Conservation (phyloP, 83 land plant species). For the Larix sibirica region DNA sequence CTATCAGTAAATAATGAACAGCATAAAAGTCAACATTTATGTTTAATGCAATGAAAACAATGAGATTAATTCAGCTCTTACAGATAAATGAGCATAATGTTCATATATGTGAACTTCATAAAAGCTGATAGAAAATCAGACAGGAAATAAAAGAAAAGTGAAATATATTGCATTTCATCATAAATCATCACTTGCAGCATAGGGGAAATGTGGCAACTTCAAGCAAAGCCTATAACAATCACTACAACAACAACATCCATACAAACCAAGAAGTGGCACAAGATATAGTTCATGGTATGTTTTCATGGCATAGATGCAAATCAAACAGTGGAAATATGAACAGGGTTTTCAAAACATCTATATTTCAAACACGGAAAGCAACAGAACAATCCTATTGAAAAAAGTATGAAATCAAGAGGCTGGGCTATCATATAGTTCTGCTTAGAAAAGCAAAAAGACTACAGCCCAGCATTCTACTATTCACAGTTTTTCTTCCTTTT, state of each 20-base stretch:
- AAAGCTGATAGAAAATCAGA: too few species aligned
- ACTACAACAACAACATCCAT: not conserved
- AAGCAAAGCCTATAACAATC: not conserved
- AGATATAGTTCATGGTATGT: not conserved
- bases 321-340: not conserved
- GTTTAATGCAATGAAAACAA: too few species aligned
- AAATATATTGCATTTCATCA: too few species aligned
- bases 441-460: not conserved
- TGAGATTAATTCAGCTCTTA: too few species aligned
- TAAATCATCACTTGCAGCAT: not conserved
- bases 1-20: too few species aligned
- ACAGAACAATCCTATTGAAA: not conserved
- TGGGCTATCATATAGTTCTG: not conserved
- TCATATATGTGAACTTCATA: too few species aligned
- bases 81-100: too few species aligned
- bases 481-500: not conserved
- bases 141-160: too few species aligned
- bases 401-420: not conserved
- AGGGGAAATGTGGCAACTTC: not conserved
- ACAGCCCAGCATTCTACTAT: too few species aligned
- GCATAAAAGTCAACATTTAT: too few species aligned
- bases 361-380: too few species aligned
- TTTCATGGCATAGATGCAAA: not conserved
- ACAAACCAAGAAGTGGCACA: not conserved
- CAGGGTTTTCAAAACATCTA: not conserved